Base-by-base conservation (phyloP, 129 eudicot species). In the Smallanthus sonchifolius region DNA sequence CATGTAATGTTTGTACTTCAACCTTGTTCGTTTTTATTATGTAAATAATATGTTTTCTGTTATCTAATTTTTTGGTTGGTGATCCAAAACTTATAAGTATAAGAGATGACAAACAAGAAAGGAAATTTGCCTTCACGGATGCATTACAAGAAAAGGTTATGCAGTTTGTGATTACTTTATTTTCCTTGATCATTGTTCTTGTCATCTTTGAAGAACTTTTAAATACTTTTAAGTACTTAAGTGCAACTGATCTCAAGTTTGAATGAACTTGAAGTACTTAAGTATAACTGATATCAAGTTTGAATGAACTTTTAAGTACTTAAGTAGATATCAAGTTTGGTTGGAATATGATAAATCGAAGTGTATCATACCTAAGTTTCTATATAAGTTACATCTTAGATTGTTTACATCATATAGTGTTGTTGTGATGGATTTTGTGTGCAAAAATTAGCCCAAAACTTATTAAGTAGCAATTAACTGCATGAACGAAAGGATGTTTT, bases 331-430 rank as follows among this genome's bases (percentile, higher is more conserved):
- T 7, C 13, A 9, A 42, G 2, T 42, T 42, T 42, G 45, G 11
- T 9, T 45, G 54, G 49, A 48, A 20, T 77, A 36, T 20, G 6
- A 49, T 38, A 30, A 32, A 70, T 49, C 35, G 24, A 28, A 6
- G 32, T 5, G 42, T 24, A 48, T 69, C 7, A 44, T 19, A 15
- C 14, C 9, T 0, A 11, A 2, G 10, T 7, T 7, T 42, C 10
- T 7, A 3, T 42, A 42, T 42, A 14, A 14, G 8, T 42, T 17
- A 57, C 17, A 42, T 10, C n/a, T 35, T 13, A 28, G 57, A 30
- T 61, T 44, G 19, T 60, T 55, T 74, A 32, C 44, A 64, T 34
- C 40, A 61, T 61, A 43, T 7, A 74, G 36, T 61, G 70, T 60
- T 73, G 43, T 19, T 60, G 35, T 11, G 59, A 73, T 43, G 57